Base-by-base conservation (phyloP, 2,329 filamentous ascomycete species). In the Neopestalotiopsis sp. region DNA sequence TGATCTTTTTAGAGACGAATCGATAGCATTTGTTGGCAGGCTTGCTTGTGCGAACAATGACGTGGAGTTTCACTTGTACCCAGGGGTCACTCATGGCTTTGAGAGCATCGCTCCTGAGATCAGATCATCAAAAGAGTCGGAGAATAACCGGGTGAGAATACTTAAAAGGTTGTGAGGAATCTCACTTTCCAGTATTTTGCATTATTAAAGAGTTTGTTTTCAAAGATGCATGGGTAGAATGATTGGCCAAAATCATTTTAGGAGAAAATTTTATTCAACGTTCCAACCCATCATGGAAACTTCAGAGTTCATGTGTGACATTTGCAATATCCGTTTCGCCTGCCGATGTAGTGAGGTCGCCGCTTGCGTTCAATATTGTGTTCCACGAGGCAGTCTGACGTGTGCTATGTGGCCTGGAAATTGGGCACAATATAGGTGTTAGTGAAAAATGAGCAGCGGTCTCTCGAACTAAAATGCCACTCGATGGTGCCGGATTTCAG, bases 21-120 rank as follows among this genome's bases (percentile, higher is more conserved):
- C 56, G 45, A 59, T 72, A 30, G 69, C 63, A 45, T 72, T 70
- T 20, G 59, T 38, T n/a, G 49, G 45, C 13, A 66, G 66, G 42
- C 40, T 72, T 45, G 30, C 42, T 9, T 24, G 13, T 45, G 64
- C 64, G 10, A 68, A 68, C 20, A 68, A 68, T 28, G 30, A 61
- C 20, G 66, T 68, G 17, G 70, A 72, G 56, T 58, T 69, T 56
- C 70, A 70, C 34, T 53, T 72, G 14, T 72, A 67, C 53, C 59
- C 67, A 13, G 70, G 70, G 3, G n/a, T 71, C 9, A 12, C 38
- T 14, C 53, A 67, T 61, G 53, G 53, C 17, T 67, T 28, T 28
- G 65, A 67, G 12, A 56, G 56, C 30, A 45, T 61, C 7, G 65
- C 65, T 14, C 65, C 65, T 10, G 9, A 14, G 14, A 67, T 67